A percentile compares a stretch with the other conserved stretches of the same genome.
These are phyloP conservation scores for Piloderma croceum DNA, from an alignment of 768 basidiomycete genomes.

Conservation along the genomic window DNA sequence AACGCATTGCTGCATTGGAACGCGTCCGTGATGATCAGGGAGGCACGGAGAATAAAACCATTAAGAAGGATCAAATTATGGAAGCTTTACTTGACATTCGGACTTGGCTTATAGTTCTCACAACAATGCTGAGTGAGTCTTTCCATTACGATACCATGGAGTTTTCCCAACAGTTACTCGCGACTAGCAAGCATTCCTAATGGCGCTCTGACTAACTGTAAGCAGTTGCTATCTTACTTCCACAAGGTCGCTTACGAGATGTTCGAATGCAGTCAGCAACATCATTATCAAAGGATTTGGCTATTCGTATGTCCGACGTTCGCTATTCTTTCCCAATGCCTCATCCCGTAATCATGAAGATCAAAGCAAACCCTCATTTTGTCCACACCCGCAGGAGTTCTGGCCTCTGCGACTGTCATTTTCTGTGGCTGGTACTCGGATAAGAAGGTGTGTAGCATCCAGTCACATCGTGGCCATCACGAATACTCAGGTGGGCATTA, in stretches of 20 bases:
- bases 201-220: constrained; percentile 59
- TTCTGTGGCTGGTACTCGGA: constrained; percentile 63
- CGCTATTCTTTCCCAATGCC: neutral
- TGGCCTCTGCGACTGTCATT: constrained; percentile 44
- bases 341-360: constrained; percentile 20
- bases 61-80: constrained; percentile 53
- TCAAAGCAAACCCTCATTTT: constrained; percentile 58
- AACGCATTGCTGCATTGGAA: constrained; percentile 57
- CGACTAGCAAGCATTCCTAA: constrained; percentile 57
- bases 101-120: constrained; percentile 58
- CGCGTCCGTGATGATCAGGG: constrained; percentile 63
- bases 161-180: constrained; percentile 7
- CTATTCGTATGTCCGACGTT: constrained; percentile 42
- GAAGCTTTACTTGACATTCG: constrained; percentile 54
- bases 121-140: constrained; percentile 50
- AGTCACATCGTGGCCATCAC: neutral
- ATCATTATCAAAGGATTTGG: constrained; percentile 59
- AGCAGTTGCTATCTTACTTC: no score
- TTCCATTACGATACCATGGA: neutral
- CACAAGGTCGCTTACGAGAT: no score
- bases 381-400: constrained; percentile 48
- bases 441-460: constrained; percentile 38
- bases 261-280: constrained; percentile 53
- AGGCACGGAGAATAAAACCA: constrained; percentile 53
- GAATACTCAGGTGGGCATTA: constrained; percentile 27